Percentiles rank a stretch among this genome's conserved stretches.
These are phyloP conservation scores for Dendrobium chrysotoxum DNA, from an alignment of 106 monocot species.

Conservation along the genomic window DNA sequence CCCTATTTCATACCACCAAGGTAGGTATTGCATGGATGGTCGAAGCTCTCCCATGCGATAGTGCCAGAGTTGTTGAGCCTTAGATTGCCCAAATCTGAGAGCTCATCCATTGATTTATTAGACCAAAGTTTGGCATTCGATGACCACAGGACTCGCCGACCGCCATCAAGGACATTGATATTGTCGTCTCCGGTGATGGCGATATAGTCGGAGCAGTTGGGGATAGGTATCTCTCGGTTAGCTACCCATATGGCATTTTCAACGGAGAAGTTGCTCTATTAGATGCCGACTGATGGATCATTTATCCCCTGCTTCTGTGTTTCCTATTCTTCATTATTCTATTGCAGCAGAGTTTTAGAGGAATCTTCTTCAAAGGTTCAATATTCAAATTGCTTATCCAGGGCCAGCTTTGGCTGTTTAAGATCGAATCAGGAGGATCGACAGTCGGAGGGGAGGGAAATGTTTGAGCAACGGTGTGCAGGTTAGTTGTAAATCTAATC, in stretches of 20 bases:
- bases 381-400: too few species aligned
- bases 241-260: conserved; percentile 47
- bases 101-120: neutral
- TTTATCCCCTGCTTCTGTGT: too few species aligned
- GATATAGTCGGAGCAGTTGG: conserved; percentile 10
- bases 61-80: conserved; percentile 2
- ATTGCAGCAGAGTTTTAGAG: too few species aligned
- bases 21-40: neutral
- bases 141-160: conserved; percentile 21
- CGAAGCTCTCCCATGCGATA: conserved; percentile 3
- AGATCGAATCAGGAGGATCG: too few species aligned
- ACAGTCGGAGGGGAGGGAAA: too few species aligned
- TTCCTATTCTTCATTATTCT: too few species aligned
- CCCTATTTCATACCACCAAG: conserved; percentile 34
- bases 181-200: conserved; percentile 15
- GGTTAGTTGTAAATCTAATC: too few species aligned
- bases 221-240: conserved; percentile 32
- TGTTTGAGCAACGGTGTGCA: too few species aligned
- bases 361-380: too few species aligned
- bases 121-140: neutral
- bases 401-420: too few species aligned
- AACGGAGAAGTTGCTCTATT: conserved; percentile 23
- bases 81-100: conserved; percentile 25
- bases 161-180: conserved; percentile 16
- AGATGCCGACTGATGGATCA: conserved; percentile 42